Evolutionary conservation across 306 rosid species (phyloP).

Genomic region (Dalbergia cochinchinensis): DNA sequence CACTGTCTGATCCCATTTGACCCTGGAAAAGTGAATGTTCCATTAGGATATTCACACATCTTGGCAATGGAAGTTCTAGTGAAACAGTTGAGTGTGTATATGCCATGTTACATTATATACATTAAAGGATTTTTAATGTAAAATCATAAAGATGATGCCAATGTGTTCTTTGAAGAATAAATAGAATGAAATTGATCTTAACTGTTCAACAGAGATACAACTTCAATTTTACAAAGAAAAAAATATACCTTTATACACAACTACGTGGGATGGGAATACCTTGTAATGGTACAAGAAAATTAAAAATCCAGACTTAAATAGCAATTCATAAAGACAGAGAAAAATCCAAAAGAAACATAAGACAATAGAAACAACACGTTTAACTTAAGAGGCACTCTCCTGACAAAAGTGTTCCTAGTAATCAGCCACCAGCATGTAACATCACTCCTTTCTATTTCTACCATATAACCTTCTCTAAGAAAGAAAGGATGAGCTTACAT

Average conservation of each 20-base stretch:
- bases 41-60: slow-evolving; percentile 44
- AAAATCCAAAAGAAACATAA: neutral
- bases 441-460: slow-evolving; percentile 34
- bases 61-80: slow-evolving; percentile 35
- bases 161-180: slow-evolving; percentile 18
- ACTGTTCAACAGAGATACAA: slow-evolving; percentile 15
- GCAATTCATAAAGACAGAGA: slow-evolving; percentile 5
- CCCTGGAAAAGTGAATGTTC: slow-evolving; percentile 68
- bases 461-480: slow-evolving; percentile 22
- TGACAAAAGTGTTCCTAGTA: slow-evolving; percentile 12
- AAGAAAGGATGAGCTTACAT: slow-evolving; percentile 66
- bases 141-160: slow-evolving; percentile 3
- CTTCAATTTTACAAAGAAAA: slow-evolving; percentile 8
- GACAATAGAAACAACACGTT: slow-evolving; percentile 8
- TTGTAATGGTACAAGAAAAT: neutral
- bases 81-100: slow-evolving; percentile 9
- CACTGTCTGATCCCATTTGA: slow-evolving; percentile 86
- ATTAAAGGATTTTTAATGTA: slow-evolving; percentile 14
- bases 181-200: slow-evolving; percentile 6
- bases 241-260: neutral
- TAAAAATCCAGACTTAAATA: slow-evolving; percentile 10
- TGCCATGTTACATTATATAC: slow-evolving; percentile 30
- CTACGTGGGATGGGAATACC: slow-evolving; percentile 17
- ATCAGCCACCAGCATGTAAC: slow-evolving; percentile 33
- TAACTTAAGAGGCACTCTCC: slow-evolving; percentile 4